A percentile compares a stretch with the other conserved stretches of the same genome.
Evolutionary conservation across 1,284 basidiomycete species (phyloP).

Genomic region (Sutorius eximius): DNA sequence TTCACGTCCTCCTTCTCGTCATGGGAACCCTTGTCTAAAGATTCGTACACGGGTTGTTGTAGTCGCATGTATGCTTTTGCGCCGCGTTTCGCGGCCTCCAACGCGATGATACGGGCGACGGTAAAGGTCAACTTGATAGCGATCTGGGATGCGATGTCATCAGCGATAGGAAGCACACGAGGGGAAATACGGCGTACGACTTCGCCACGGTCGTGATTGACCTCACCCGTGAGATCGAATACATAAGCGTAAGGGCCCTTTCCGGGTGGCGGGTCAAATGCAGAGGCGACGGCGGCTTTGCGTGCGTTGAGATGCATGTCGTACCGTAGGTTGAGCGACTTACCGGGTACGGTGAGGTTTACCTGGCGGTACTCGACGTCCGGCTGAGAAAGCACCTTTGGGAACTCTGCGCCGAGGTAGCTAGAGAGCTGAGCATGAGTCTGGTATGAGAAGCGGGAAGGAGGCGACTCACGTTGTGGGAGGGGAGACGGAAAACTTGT

Average conservation of each 20-base stretch:
- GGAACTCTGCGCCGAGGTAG: slow-evolving; percentile 79
- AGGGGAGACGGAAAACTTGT: slow-evolving; percentile 82
- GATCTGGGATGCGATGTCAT: slow-evolving; percentile 45
- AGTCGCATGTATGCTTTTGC: slow-evolving; percentile 79
- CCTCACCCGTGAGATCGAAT: slow-evolving; percentile 82
- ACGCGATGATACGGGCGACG: slow-evolving; percentile 66
- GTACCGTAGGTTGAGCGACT: slow-evolving; percentile 27
- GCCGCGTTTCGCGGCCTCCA: slow-evolving; percentile 64
- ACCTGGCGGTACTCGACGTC: slow-evolving; percentile 81
- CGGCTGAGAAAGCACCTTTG: slow-evolving; percentile 62
- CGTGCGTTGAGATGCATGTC: slow-evolving; percentile 1
- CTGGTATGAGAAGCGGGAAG: slow-evolving; percentile 1
- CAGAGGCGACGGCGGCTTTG: slow-evolving; percentile 61
- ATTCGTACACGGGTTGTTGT: slow-evolving; percentile 82
- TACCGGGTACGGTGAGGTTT: slow-evolving; percentile 74
- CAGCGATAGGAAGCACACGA: slow-evolving; percentile 1
- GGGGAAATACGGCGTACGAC: slow-evolving; percentile 46
- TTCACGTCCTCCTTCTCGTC: slow-evolving; percentile 76
- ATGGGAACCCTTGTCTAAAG: slow-evolving; percentile 62
- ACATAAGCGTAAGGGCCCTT: slow-evolving; percentile 68
- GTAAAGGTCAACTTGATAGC: slow-evolving; percentile 80
- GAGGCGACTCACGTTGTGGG: slow-evolving; percentile 73
- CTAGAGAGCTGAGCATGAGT: slow-evolving; percentile 39
- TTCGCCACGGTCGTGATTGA: slow-evolving; percentile 76
- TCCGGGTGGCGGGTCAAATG: slow-evolving; percentile 70